Evolutionary conservation across 352 stramenopile genomes (phyloP).

Genomic region (Stephanocyclus meneghinianus): DNA sequence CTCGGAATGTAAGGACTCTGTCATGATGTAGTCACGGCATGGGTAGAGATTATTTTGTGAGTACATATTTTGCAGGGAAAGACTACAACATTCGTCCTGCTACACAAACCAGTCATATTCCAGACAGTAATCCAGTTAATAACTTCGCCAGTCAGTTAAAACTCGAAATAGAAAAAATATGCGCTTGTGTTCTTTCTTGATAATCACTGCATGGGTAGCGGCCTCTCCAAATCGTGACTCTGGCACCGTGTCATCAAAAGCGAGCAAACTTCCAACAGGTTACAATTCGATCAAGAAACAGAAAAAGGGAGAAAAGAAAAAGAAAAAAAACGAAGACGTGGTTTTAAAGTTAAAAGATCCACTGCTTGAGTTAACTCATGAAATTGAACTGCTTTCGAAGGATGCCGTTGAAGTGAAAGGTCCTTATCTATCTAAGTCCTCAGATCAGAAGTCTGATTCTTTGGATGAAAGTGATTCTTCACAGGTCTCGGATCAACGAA

Average conservation of each 20-base stretch:
- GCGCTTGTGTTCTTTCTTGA: neutral
- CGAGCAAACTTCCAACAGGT: neutral
- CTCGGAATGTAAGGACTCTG: no score
- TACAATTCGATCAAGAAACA: neutral
- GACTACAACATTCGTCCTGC: no score
- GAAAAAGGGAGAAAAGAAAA: slow-evolving; percentile 7
- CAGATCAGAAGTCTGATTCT: no score
- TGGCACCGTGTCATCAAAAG: neutral
- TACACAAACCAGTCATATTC: no score
- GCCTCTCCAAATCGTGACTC: neutral
- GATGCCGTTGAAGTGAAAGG: neutral
- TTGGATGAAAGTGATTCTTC: no score
- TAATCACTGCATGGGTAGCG: neutral
- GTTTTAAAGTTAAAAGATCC: neutral
- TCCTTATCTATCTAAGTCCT: neutral
- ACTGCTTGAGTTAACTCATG: neutral
- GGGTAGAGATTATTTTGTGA: neutral
- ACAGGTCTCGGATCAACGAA: no score
- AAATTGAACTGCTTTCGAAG: slow-evolving; percentile 9
- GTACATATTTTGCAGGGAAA: neutral
- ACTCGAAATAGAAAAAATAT: neutral
- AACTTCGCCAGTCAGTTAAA: neutral
- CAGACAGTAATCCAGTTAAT: neutral
- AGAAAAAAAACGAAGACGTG: neutral
- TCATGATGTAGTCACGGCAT: neutral